These are phyloP conservation scores for Cryptococcus floricola DNA, from an alignment of 1,284 basidiomycete species.

Conservation along the genomic window DNA sequence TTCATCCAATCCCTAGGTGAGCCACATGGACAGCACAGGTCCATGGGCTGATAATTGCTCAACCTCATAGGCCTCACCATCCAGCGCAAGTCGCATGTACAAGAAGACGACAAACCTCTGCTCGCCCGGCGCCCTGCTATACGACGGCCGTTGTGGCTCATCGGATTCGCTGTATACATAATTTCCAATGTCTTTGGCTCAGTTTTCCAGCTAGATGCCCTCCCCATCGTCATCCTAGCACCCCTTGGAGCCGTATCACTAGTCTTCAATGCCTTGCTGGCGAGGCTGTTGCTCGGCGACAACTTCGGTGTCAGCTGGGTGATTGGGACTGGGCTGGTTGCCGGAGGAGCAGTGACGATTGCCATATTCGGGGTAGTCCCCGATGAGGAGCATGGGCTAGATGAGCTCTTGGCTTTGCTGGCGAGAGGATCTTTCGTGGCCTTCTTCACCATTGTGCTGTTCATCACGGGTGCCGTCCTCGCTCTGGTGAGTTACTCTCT, in stretches of 20 bases:
- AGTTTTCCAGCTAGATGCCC: conserved; percentile 87
- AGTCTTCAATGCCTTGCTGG: conserved; percentile 93
- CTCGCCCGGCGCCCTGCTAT: conserved; percentile 64
- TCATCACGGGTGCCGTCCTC: conserved; percentile 61
- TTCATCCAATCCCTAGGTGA: conserved; percentile 79
- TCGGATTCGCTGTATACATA: conserved; percentile 80
- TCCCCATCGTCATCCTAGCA: conserved; percentile 87
- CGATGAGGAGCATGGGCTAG: conserved; percentile 83
- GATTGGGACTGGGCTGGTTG: conserved; percentile 79
- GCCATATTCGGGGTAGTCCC: conserved; percentile 88
- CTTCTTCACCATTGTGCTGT: conserved; percentile 72
- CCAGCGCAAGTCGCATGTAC: conserved; percentile 89
- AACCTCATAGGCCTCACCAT: conserved; percentile 67
- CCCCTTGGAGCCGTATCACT: conserved; percentile 88
- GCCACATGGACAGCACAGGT: conserved; percentile 7
- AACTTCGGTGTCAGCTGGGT: conserved; percentile 80
- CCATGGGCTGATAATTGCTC: neutral
- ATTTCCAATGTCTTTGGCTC: conserved; percentile 79
- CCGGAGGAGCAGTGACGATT: conserved; percentile 82
- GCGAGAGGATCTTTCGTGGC: conserved; percentile 71
- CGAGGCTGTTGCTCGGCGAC: conserved; percentile 78
- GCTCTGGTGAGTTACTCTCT: conserved; percentile 56
- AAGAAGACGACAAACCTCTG: conserved; percentile 71
- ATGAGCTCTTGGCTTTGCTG: conserved; percentile 79
- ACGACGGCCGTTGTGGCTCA: conserved; percentile 75